Percentiles rank a stretch among this genome's conserved stretches.
phyloP scores from a whole-genome alignment of 2,329 filamentous ascomycete genomes.

The Corinectria fuckeliana region DNA sequence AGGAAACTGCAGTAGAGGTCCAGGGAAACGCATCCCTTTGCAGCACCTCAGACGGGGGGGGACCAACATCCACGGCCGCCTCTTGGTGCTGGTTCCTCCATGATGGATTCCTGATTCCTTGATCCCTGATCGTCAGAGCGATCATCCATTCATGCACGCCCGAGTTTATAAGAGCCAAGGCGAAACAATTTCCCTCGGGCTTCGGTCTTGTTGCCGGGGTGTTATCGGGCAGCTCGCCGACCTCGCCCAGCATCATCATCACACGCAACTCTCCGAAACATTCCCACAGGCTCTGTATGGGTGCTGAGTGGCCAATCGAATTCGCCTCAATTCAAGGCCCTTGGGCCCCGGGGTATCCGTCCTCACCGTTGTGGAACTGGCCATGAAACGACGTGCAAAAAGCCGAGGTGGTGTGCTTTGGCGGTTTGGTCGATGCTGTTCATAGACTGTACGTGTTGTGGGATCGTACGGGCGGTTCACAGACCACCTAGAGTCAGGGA shows the following conservation, averaged over 20 bases:
- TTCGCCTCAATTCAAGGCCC: not conserved
- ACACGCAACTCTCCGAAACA: not conserved
- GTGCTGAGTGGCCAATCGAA: not conserved
- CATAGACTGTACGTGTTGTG: not conserved
- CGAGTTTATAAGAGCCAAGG: not conserved
- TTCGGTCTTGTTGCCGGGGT: not conserved
- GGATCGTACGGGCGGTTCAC: not conserved
- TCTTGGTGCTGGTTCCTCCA: not conserved
- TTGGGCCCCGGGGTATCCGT: not conserved
- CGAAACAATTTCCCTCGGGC: not conserved
- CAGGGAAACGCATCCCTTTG: not conserved
- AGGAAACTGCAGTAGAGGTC: not conserved
- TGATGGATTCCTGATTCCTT: no score
- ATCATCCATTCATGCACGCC: not conserved
- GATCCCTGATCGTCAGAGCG: conserved; percentile 7
- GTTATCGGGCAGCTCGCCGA: not conserved
- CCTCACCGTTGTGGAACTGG: not conserved
- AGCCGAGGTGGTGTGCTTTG: not conserved
- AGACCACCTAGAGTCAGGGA: not conserved
- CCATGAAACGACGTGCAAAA: not conserved
- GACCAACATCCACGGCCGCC: no score
- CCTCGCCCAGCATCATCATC: not conserved
- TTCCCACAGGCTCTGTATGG: not conserved
- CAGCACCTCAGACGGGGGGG: no score
- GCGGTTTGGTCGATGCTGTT: not conserved